phyloP scores from a whole-genome alignment of 768 basidiomycete genomes.

The Wakefieldia striispora region DNA sequence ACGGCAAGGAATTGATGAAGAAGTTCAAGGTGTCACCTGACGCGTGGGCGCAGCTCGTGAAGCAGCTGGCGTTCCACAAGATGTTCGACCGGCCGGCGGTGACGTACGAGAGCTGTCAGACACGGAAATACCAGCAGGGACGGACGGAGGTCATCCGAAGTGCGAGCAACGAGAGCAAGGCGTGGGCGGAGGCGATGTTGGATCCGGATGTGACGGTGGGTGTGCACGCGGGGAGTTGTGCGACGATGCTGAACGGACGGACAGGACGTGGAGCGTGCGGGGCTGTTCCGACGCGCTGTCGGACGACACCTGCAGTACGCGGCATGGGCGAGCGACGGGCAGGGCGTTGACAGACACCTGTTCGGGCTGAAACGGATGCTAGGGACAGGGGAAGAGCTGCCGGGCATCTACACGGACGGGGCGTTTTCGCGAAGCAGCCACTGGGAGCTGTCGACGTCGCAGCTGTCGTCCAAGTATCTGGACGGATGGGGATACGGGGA shows the following conservation, averaged over 20 bases:
- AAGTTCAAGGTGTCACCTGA: constrained; percentile 82
- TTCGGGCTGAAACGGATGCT: constrained; percentile 90
- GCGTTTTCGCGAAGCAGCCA: constrained; percentile 70
- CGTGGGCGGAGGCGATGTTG: constrained; percentile 90
- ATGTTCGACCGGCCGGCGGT: constrained; percentile 72
- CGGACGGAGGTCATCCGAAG: constrained; percentile 94
- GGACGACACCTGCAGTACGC: constrained; percentile 85
- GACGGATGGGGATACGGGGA: constrained; percentile 99
- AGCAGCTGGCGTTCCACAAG: constrained; percentile 94
- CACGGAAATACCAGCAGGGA: constrained; percentile 85
- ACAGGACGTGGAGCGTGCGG: constrained; percentile 56
- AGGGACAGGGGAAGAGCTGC: constrained; percentile 66
- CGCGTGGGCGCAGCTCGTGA: constrained; percentile 92
- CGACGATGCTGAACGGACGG: constrained; percentile 3
- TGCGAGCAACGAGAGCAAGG: constrained; percentile 77
- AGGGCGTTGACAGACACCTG: constrained; percentile 93
- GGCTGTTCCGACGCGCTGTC: constrained; percentile 73
- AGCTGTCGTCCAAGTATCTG: constrained; percentile 75
- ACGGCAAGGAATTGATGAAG: constrained; percentile 88
- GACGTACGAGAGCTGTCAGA: constrained; percentile 93
- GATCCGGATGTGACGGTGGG: constrained; percentile 48
- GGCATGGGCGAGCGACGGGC: constrained; percentile 88
- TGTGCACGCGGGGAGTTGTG: neutral
- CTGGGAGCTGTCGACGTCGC: constrained; percentile 93
- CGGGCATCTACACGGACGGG: constrained; percentile 71